These are phyloP conservation scores for Biancaea sappan DNA, from an alignment of 306 rosid species.

Conservation along the genomic window DNA sequence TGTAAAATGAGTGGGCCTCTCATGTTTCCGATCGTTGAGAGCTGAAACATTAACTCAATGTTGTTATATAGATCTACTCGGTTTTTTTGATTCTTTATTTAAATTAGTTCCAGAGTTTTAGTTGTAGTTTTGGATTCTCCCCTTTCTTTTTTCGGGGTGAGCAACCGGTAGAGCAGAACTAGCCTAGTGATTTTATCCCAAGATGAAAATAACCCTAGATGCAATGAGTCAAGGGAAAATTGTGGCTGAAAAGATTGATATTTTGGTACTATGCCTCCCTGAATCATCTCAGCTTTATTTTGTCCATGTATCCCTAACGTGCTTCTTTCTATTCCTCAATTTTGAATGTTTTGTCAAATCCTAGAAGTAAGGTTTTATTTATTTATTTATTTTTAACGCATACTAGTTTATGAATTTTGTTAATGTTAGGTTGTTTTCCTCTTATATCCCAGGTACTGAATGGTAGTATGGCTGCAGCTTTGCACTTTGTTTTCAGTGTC, in stretches of 20 bases:
- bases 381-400: too few relatives aligned
- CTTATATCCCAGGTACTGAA: conserved; percentile 53
- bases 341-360: not conserved
- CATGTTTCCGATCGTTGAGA: not conserved
- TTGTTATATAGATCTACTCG: not conserved
- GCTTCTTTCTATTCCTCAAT: not conserved
- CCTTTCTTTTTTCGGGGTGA: not conserved
- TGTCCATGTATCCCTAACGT: not conserved
- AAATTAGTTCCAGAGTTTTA: not conserved
- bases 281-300: not conserved
- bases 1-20: not conserved
- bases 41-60: not conserved
- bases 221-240: not conserved
- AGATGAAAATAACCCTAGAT: not conserved
- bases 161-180: not conserved
- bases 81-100: not conserved
- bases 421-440: not conserved
- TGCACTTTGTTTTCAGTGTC: conserved; percentile 19
- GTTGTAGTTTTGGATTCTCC: not conserved
- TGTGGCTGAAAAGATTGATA: not conserved
- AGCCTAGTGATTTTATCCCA: not conserved
- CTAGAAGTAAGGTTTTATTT: not conserved
- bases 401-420: not conserved
- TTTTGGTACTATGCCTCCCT: not conserved
- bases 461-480: conserved; percentile 29